Conservation (phyloP, 2,329 filamentous ascomycete species). For the Pseudocercospora vitis region DNA sequence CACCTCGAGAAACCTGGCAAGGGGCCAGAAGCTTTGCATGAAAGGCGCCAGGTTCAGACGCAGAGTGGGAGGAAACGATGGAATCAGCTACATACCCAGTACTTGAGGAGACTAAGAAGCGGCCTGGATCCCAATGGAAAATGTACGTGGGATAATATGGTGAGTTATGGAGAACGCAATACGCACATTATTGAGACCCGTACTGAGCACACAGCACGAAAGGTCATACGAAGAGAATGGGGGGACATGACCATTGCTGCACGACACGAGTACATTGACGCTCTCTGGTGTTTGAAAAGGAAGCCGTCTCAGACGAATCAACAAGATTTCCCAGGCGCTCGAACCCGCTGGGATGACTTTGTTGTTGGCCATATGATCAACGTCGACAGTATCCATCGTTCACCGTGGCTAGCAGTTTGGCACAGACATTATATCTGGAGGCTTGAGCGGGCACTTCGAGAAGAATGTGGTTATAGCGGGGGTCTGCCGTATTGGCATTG, state of each 20-base stretch:
- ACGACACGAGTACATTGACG: slow-evolving; percentile 22
- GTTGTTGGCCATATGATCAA: slow-evolving; percentile 22
- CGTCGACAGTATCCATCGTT: slow-evolving; percentile 13
- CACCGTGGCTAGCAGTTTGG: slow-evolving; percentile 19
- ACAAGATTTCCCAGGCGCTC: slow-evolving; percentile 21
- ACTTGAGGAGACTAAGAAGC: slow-evolving; percentile 12
- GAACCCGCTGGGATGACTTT: slow-evolving; percentile 27
- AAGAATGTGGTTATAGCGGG: slow-evolving; percentile 22
- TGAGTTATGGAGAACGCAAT: too few species aligned
- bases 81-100: slow-evolving; percentile 16
- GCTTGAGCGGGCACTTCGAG: slow-evolving; percentile 39
- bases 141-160: slow-evolving; percentile 26
- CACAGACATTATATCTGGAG: slow-evolving; percentile 23
- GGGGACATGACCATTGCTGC: slow-evolving; percentile 21
- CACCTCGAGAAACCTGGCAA: background rate
- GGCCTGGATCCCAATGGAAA: slow-evolving; percentile 16
- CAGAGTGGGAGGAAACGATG: slow-evolving; percentile 14
- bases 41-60: slow-evolving; percentile 3
- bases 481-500: slow-evolving; percentile 54
- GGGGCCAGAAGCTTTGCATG: background rate
- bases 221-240: slow-evolving; percentile 24
- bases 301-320: slow-evolving; percentile 16
- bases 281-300: slow-evolving; percentile 25
- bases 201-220: too few species aligned
- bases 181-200: too few species aligned